These are phyloP conservation scores for Kodamaea sp. DNA, from an alignment of 1,139 yeast species.

Conservation along the genomic window DNA sequence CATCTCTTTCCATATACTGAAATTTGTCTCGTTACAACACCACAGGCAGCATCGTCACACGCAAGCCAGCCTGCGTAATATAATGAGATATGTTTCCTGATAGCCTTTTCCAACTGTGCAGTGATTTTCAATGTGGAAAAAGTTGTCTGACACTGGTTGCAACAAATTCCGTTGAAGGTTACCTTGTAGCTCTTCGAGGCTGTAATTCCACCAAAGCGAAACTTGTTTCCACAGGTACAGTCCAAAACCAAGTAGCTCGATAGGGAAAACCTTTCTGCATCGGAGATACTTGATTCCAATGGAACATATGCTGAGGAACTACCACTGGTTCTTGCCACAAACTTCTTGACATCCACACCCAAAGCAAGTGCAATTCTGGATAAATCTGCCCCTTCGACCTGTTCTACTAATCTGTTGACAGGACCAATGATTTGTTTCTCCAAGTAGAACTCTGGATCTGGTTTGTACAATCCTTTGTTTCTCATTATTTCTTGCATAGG, in stretches of 20 bases:
- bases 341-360: slow-evolving; percentile 74
- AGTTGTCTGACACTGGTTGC: slow-evolving; percentile 57
- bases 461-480: slow-evolving; percentile 51
- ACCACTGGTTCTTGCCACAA: slow-evolving; percentile 47
- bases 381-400: slow-evolving; percentile 85
- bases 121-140: slow-evolving; percentile 59
- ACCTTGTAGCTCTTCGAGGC: slow-evolving; percentile 60
- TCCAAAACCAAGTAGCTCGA: slow-evolving; percentile 54
- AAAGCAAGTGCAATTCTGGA: slow-evolving; percentile 74
- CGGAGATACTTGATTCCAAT: slow-evolving; percentile 79
- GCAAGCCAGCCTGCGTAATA: slow-evolving; percentile 85
- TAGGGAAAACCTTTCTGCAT: slow-evolving; percentile 76
- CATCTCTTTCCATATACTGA: slow-evolving; percentile 90
- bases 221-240: slow-evolving; percentile 65
- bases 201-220: slow-evolving; percentile 74
- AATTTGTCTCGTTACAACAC: slow-evolving; percentile 76
- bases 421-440: slow-evolving; percentile 92
- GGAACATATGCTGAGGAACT: slow-evolving; percentile 52
- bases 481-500: slow-evolving; percentile 70
- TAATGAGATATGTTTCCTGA: slow-evolving; percentile 67
- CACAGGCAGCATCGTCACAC: slow-evolving; percentile 88
- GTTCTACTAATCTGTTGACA: slow-evolving; percentile 80
- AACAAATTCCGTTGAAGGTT: slow-evolving; percentile 69
- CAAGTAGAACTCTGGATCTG: slow-evolving; percentile 78
- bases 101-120: slow-evolving; percentile 69